Percentiles rank a stretch among this genome's conserved stretches.
phyloP scores from a whole-genome alignment of 495 filamentous ascomycete genomes.

The Xylona heveae region DNA sequence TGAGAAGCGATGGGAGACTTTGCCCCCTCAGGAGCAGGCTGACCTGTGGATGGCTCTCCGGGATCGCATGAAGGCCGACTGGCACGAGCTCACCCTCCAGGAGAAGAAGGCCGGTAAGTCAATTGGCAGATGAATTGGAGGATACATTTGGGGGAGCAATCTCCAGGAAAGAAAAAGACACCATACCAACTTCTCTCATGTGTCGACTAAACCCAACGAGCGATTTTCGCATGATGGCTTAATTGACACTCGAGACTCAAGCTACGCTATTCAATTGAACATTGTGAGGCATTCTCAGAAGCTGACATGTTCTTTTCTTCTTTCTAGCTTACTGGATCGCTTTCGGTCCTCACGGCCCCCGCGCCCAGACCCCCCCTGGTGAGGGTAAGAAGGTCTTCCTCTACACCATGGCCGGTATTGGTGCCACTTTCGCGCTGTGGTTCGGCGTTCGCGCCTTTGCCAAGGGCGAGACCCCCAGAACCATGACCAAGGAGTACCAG shows the following conservation, averaged over 20 bases:
- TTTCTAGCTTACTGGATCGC: slow-evolving; percentile 89
- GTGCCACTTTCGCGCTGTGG: slow-evolving; percentile 42
- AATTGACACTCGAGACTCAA: neutral
- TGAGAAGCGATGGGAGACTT: slow-evolving; percentile 95
- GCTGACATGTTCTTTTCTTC: slow-evolving; percentile 4
- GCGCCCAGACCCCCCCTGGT: slow-evolving; percentile 56
- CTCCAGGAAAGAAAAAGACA: too few relatives aligned
- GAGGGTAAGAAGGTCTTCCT: slow-evolving; percentile 53
- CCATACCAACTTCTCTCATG: too few relatives aligned
- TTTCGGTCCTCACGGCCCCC: slow-evolving; percentile 88
- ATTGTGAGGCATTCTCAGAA: too few relatives aligned
- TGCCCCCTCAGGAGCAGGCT: slow-evolving; percentile 96
- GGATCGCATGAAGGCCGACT: slow-evolving; percentile 95
- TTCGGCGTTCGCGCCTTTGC: slow-evolving; percentile 38
- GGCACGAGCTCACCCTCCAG: slow-evolving; percentile 79
- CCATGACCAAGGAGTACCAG: slow-evolving; percentile 91
- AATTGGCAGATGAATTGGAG: neutral
- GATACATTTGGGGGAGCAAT: too few relatives aligned
- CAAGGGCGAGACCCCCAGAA: slow-evolving; percentile 46
- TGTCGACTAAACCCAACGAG: too few relatives aligned
- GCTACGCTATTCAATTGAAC: too few relatives aligned
- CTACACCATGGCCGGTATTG: slow-evolving; percentile 43
- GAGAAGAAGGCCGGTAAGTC: slow-evolving; percentile 98
- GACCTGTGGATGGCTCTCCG: slow-evolving; percentile 95
- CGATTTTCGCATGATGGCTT: too few relatives aligned